Conservation (phyloP, 495 filamentous ascomycete species). For the Haplographium delicatum region DNA sequence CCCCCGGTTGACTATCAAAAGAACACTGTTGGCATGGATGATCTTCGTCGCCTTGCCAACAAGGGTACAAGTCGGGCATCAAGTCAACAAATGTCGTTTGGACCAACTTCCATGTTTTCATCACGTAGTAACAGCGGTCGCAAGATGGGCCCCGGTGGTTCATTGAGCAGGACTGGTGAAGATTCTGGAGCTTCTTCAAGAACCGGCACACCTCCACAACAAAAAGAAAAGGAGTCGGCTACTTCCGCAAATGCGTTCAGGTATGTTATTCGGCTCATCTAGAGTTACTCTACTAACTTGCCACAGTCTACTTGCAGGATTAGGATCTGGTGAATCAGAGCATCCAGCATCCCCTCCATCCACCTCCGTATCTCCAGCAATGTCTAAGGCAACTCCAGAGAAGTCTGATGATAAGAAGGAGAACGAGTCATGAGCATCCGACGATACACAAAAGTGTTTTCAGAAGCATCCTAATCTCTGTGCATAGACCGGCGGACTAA, state of each 20-base stretch:
- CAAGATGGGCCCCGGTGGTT: slow-evolving; percentile 67
- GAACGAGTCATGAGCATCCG: slow-evolving; percentile 29
- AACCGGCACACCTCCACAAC: slow-evolving; percentile 78
- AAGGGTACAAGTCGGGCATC: slow-evolving; percentile 47
- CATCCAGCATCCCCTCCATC: slow-evolving; percentile 58
- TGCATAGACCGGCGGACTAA: slow-evolving; percentile 30
- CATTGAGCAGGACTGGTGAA: slow-evolving; percentile 64
- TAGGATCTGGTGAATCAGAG: slow-evolving; percentile 35
- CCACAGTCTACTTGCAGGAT: slow-evolving; percentile 25
- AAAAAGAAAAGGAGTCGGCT: slow-evolving; percentile 59
- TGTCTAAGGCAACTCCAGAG: slow-evolving; percentile 53
- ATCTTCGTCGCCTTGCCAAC: slow-evolving; percentile 69
- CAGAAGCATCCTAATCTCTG: slow-evolving; percentile 24
- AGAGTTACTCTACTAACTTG: slow-evolving; percentile 10
- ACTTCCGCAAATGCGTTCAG: slow-evolving; percentile 84
- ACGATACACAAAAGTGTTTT: slow-evolving; percentile 24
- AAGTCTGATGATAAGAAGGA: slow-evolving; percentile 40
- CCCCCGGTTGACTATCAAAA: slow-evolving; percentile 60
- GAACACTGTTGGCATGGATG: slow-evolving; percentile 83
- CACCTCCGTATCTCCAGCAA: slow-evolving; percentile 53
- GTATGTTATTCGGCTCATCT: slow-evolving; percentile 42
- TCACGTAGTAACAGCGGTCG: slow-evolving; percentile 78
- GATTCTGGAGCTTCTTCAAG: slow-evolving; percentile 81
- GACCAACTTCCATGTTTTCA: slow-evolving; percentile 73
- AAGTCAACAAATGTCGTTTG: slow-evolving; percentile 63